Conservation (phyloP, 2,329 filamentous ascomycete species). For the Thielaviopsis euricoi region DNA sequence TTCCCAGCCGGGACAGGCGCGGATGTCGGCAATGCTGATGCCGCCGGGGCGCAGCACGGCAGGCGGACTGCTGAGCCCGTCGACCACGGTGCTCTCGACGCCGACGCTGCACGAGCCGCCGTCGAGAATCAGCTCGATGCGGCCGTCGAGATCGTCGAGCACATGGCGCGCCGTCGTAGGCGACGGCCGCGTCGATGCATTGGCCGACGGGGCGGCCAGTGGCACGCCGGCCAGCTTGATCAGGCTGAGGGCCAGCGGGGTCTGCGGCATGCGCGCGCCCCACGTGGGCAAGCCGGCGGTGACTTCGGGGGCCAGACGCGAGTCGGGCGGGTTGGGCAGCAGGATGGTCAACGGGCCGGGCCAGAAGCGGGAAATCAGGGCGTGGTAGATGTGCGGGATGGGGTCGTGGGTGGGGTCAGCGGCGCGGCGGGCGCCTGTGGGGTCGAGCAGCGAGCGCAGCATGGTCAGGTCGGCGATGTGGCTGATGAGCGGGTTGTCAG, state of each 20-base stretch:
- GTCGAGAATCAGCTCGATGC: constrained; percentile 76
- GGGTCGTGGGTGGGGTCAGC: constrained; percentile 18
- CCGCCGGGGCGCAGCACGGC: constrained; percentile 75
- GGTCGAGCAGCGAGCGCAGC: constrained; percentile 44
- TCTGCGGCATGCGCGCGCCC: constrained; percentile 70
- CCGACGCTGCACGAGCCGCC: constrained; percentile 76
- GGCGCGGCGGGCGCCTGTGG: constrained; percentile 15
- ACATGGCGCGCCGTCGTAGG: constrained; percentile 87
- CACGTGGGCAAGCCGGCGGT: constrained; percentile 76
- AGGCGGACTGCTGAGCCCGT: constrained; percentile 69
- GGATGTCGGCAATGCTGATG: constrained; percentile 64
- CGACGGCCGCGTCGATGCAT: constrained; percentile 83
- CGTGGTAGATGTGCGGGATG: constrained; percentile 59
- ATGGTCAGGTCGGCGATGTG: constrained; percentile 73
- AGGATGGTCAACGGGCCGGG: constrained; percentile 87
- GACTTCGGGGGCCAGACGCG: constrained; percentile 71
- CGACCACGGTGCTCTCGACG: constrained; percentile 93
- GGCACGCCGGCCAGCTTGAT: constrained; percentile 64
- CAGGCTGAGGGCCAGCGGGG: constrained; percentile 70
- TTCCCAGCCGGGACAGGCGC: constrained; percentile 65
- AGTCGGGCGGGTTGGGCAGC: constrained; percentile 54
- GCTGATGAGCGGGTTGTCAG: constrained; percentile 89
- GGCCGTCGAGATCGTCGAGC: constrained; percentile 62
- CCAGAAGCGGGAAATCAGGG: constrained; percentile 76
- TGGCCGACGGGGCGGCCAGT: constrained; percentile 82